phyloP scores from a whole-genome alignment of 78 protist genomes.

The Planoprotostelium fungivorum region DNA sequence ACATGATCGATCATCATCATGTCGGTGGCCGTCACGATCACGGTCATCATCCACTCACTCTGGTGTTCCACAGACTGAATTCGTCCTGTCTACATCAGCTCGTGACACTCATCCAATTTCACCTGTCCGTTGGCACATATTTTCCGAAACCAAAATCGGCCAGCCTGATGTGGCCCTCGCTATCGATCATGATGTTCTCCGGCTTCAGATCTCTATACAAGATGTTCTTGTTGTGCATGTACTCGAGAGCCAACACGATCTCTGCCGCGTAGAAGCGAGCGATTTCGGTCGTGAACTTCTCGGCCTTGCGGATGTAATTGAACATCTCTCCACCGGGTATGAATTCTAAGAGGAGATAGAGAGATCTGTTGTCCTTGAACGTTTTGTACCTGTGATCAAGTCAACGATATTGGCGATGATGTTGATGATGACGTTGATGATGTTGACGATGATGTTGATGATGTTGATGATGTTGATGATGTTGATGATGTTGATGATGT shows the following conservation, averaged over 20 bases:
- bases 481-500: neutral
- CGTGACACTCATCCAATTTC: neutral
- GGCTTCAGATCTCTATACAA: slow-evolving; percentile 90
- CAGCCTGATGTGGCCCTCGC: slow-evolving; percentile 58
- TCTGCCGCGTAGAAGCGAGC: slow-evolving; percentile 79
- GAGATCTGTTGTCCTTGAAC: slow-evolving; percentile 71
- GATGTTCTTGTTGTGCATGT: slow-evolving; percentile 72
- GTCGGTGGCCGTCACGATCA: too few species aligned
- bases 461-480: neutral
- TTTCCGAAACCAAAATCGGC: slow-evolving; percentile 92
- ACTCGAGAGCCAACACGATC: slow-evolving; percentile 69
- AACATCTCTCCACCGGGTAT: slow-evolving; percentile 73
- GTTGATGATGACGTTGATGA: neutral
- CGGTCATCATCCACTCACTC: slow-evolving; percentile 43
- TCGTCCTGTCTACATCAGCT: slow-evolving; percentile 79
- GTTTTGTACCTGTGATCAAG: slow-evolving; percentile 31
- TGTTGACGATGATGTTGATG: neutral
- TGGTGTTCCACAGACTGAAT: slow-evolving; percentile 93
- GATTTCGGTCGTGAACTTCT: slow-evolving; percentile 16
- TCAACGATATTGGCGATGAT: neutral
- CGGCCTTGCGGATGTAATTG: slow-evolving; percentile 31
- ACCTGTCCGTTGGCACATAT: too few species aligned
- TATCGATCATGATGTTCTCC: slow-evolving; percentile 84
- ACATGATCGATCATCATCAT: too few species aligned
- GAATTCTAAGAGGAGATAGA: slow-evolving; percentile 85